Evolutionary conservation across 306 rosid species (phyloP).

Genomic region (Mimosa pudica): DNA sequence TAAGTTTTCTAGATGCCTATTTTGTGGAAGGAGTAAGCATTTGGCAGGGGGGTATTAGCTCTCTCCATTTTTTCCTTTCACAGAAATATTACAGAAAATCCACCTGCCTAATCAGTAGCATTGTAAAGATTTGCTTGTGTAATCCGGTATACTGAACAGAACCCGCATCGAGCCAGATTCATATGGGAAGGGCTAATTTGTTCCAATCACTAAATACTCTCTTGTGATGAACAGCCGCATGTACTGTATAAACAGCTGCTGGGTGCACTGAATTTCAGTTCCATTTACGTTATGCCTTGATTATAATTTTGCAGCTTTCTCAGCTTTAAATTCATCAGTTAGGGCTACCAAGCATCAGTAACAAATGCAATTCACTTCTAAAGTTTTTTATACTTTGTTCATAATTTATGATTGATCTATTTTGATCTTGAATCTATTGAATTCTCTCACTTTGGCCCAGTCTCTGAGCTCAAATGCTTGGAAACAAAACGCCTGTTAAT

Average conservation of each 20-base stretch:
- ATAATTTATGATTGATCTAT: not conserved
- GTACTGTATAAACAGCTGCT: not conserved
- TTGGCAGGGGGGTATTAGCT: no score
- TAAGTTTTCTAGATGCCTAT: not conserved
- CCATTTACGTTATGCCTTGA: not conserved
- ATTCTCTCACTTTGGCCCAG: not conserved
- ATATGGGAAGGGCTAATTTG: not conserved
- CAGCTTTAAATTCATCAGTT: not conserved
- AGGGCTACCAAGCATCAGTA: not conserved
- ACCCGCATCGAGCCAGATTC: not conserved
- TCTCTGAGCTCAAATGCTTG: not conserved
- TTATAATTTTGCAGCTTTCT: not conserved
- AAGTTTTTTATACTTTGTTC: not conserved
- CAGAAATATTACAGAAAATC: not conserved
- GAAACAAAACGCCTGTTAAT: not conserved
- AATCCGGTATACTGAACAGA: not conserved
- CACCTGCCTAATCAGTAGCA: not conserved
- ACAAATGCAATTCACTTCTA: not conserved
- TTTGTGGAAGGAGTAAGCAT: not conserved
- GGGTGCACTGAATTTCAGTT: conserved; percentile 1
- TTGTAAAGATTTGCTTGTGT: not conserved
- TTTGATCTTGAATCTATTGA: not conserved
- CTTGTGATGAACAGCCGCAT: not conserved
- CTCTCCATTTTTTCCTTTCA: not conserved
- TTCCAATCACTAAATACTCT: not conserved